These are phyloP conservation scores for Oryza coarctata DNA, from an alignment of 176 grass and related monocot genomes.

Conservation along the genomic window DNA sequence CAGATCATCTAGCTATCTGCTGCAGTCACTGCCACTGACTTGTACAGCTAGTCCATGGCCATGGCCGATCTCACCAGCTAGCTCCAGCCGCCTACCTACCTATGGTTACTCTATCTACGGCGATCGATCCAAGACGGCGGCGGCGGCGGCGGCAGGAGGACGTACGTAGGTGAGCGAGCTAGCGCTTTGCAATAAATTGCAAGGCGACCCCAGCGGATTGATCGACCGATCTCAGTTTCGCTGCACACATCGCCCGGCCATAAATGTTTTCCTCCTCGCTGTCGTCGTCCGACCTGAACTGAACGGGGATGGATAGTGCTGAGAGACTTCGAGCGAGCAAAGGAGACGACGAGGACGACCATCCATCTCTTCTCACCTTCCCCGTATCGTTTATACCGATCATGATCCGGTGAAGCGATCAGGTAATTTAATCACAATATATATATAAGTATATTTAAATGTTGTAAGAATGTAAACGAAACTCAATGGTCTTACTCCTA, in stretches of 20 bases:
- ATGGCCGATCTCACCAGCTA: not conserved
- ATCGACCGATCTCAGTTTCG: not conserved
- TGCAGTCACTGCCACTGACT: not conserved
- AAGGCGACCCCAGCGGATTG: not conserved
- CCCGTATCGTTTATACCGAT: not conserved
- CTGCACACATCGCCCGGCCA: slow-evolving; percentile 2
- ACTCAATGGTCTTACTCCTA: no score
- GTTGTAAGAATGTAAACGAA: no score
- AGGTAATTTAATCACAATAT: no score
- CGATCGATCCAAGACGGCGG: slow-evolving; percentile 5
- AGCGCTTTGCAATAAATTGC: not conserved
- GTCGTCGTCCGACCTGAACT: not conserved
- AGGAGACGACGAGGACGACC: not conserved
- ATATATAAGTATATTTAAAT: no score
- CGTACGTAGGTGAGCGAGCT: not conserved
- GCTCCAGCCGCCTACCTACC: not conserved
- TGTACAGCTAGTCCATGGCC: no score
- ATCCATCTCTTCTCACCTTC: not conserved
- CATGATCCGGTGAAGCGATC: no score
- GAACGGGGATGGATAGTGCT: not conserved
- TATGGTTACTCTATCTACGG: no score
- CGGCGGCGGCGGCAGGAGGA: not conserved
- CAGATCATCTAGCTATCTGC: not conserved
- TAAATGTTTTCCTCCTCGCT: not conserved
- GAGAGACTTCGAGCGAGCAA: not conserved